Evolutionary conservation across 176 grass and related monocot species (phyloP).

Genomic region (Poa pratensis): DNA sequence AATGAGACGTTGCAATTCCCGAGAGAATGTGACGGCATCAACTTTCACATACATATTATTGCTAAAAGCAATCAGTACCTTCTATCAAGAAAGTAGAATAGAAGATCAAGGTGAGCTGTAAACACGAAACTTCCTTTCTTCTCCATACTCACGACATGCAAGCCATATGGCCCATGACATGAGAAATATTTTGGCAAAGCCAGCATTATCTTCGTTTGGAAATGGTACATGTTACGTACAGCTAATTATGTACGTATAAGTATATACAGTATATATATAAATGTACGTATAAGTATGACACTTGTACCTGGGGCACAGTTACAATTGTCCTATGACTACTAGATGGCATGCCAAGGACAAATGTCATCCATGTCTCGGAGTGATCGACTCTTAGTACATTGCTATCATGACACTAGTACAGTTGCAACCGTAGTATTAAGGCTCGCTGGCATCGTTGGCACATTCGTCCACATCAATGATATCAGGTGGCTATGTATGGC

Average conservation of each 20-base stretch:
- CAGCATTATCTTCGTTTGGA: not conserved
- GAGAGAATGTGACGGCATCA: not conserved
- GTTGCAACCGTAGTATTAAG: not conserved
- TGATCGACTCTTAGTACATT: not conserved
- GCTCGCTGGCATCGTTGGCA: constrained; percentile 10
- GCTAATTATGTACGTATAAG: too few species aligned
- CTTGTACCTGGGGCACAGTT: not conserved
- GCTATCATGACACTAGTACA: not conserved
- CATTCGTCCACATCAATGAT: not conserved
- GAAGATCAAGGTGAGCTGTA: not conserved
- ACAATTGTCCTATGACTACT: not conserved
- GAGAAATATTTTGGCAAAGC: not conserved
- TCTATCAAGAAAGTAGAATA: not conserved
- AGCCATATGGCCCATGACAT: not conserved
- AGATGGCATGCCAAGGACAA: not conserved
- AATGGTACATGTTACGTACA: not conserved
- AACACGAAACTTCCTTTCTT: not conserved
- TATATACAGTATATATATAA: too few species aligned
- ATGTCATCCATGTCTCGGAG: not conserved
- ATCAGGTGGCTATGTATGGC: not conserved
- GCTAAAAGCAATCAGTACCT: too few species aligned
- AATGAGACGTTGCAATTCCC: constrained; percentile 2
- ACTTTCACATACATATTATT: not conserved
- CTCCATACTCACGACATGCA: not conserved
- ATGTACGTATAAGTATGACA: too few species aligned